Evolutionary conservation across 2,329 filamentous ascomycete species (phyloP).

Genomic region (Colletotrichum orchidophilum): DNA sequence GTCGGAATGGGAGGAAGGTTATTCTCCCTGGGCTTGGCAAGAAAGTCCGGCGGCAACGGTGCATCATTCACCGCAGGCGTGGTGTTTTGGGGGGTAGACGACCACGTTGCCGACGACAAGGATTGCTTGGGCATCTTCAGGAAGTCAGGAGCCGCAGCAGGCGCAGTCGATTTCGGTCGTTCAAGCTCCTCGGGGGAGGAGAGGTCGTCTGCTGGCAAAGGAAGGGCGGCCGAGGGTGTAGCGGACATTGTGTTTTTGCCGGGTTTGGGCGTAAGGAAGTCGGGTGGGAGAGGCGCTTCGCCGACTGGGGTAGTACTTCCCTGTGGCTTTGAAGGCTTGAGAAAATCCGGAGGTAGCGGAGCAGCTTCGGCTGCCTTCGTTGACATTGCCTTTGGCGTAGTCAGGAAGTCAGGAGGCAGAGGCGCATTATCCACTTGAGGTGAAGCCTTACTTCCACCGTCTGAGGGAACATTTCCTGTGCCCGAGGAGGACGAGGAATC

Average conservation of each 20-base stretch:
- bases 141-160: constrained; percentile 27
- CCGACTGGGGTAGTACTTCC: constrained; percentile 33
- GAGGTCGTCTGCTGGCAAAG: constrained; percentile 8
- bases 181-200: constrained; percentile 10
- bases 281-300: constrained; percentile 39
- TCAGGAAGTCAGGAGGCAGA: constrained; percentile 46
- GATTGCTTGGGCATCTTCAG: constrained; percentile 33
- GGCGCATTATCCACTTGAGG: constrained; percentile 39
- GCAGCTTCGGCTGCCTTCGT: constrained; percentile 37
- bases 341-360: constrained; percentile 46
- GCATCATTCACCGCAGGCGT: constrained; percentile 45
- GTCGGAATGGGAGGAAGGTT: constrained; percentile 37
- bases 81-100: constrained; percentile 17
- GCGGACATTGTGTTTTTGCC: constrained; percentile 35
- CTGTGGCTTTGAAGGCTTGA: constrained; percentile 36
- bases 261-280: constrained; percentile 42
- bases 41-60: constrained; percentile 51
- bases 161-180: constrained; percentile 36
- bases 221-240: constrained; percentile 16
- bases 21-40: constrained; percentile 37
- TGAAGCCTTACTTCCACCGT: constrained; percentile 40
- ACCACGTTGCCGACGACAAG: constrained; percentile 28
- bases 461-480: constrained; percentile 46
- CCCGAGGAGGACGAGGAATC: constrained; percentile 64
- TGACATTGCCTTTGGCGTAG: constrained; percentile 37